Conservation (phyloP, 495 filamentous ascomycete species). For the Cudoniella acicularis region DNA sequence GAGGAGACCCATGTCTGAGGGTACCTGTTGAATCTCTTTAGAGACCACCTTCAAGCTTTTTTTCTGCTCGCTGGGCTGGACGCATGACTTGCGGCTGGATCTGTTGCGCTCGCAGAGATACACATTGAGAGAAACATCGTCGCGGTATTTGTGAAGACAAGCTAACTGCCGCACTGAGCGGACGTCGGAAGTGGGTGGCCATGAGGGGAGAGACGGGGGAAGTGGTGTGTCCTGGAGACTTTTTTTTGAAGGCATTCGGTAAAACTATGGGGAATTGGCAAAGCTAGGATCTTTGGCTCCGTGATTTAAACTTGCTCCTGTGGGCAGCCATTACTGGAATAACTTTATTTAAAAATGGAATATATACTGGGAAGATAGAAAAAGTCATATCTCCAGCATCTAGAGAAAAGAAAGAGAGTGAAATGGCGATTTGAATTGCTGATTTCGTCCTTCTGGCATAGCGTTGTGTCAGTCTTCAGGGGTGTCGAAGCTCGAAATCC, state of each 20-base stretch:
- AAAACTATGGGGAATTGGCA: background rate
- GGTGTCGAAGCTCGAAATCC: background rate
- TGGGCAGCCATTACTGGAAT: background rate
- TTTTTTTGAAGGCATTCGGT: background rate
- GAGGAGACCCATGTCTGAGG: constrained; percentile 52
- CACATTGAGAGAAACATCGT: constrained; percentile 19
- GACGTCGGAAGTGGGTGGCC: constrained; percentile 20
- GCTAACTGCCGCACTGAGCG: constrained; percentile 7
- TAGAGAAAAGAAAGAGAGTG: too few species aligned
- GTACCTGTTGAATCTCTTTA: constrained; percentile 31
- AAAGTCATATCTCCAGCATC: too few species aligned
- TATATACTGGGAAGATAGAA: background rate
- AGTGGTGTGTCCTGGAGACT: background rate
- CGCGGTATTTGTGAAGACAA: constrained; percentile 5
- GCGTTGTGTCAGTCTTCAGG: background rate
- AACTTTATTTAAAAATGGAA: background rate
- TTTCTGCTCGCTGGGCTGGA: constrained; percentile 26
- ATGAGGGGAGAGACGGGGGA: constrained; percentile 6
- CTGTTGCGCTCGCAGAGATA: background rate
- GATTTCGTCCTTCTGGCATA: background rate
- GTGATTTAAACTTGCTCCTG: background rate
- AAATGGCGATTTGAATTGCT: too few species aligned
- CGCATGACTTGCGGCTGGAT: background rate
- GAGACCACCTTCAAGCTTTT: constrained; percentile 38
- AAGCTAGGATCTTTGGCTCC: background rate